Percentiles rank a stretch among this genome's conserved stretches.
Evolutionary conservation across 495 filamentous ascomycete genomes (phyloP).

Genomic region (Podospora pseudoanserina): DNA sequence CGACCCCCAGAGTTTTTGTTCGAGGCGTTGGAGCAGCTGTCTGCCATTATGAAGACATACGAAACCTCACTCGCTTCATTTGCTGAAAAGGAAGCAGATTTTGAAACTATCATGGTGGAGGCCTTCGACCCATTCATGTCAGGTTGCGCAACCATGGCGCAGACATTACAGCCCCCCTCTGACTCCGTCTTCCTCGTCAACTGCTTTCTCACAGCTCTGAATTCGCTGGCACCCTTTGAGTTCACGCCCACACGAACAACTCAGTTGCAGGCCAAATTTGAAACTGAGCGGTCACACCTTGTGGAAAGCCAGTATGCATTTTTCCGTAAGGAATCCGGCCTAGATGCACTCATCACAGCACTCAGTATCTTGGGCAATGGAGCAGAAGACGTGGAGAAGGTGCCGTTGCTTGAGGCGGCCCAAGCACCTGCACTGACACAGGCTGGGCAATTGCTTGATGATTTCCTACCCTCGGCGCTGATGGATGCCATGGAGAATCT

Average conservation of each 20-base stretch:
- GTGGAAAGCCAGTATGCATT: conserved; percentile 60
- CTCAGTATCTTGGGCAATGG: conserved; percentile 42
- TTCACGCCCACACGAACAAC: conserved; percentile 49
- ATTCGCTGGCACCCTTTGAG: conserved; percentile 48
- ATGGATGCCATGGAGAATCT: conserved; percentile 87
- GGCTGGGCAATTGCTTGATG: conserved; percentile 76
- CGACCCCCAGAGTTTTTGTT: conserved; percentile 78
- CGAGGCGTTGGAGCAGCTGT: conserved; percentile 72
- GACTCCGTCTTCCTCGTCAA: conserved; percentile 79
- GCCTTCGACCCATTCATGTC: conserved; percentile 84
- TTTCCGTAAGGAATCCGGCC: conserved; percentile 69
- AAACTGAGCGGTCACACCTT: conserved; percentile 43
- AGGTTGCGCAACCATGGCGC: conserved; percentile 65
- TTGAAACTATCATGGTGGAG: conserved; percentile 73
- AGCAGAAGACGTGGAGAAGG: conserved; percentile 35
- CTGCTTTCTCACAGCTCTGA: conserved; percentile 60
- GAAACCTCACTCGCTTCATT: conserved; percentile 68
- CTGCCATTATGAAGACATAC: conserved; percentile 72
- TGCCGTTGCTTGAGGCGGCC: conserved; percentile 49
- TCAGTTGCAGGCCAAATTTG: conserved; percentile 47
- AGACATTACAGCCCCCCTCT: conserved; percentile 53
- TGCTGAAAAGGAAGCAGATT: conserved; percentile 57
- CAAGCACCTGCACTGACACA: conserved; percentile 58
- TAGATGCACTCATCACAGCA: conserved; percentile 64
- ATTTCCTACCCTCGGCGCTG: conserved; percentile 85